These are phyloP conservation scores for Ceratobasidium papillatum DNA, from an alignment of 1,284 basidiomycete species.

Conservation along the genomic window DNA sequence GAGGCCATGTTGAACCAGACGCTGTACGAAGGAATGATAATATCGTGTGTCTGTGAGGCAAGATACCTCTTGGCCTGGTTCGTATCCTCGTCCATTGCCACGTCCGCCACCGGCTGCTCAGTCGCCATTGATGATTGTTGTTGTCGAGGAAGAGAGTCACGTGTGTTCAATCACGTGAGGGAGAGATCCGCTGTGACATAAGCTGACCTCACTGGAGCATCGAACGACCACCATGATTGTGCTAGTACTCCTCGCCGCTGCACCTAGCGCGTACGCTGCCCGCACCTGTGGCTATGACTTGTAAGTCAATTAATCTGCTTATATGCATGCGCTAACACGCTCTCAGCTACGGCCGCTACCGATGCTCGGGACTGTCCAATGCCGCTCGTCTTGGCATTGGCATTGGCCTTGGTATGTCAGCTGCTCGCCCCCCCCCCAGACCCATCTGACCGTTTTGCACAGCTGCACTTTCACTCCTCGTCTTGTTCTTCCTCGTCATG, in stretches of 20 bases:
- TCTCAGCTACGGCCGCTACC: slow-evolving; percentile 41
- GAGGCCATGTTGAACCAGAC: slow-evolving; percentile 98
- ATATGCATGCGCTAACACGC: neutral
- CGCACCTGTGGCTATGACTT: slow-evolving; percentile 38
- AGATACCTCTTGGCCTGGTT: slow-evolving; percentile 93
- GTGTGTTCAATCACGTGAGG: neutral
- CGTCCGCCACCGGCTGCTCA: slow-evolving; percentile 35
- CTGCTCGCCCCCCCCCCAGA: neutral
- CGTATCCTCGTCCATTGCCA: slow-evolving; percentile 39
- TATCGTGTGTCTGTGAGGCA: slow-evolving; percentile 95
- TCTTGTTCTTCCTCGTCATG: neutral
- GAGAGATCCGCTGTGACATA: neutral
- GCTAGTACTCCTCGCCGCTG: slow-evolving; percentile 6
- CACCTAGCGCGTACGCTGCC: slow-evolving; percentile 17
- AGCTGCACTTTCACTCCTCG: slow-evolving; percentile 25
- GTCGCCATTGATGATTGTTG: slow-evolving; percentile 16
- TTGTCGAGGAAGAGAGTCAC: slow-evolving; percentile 18
- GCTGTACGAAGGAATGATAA: slow-evolving; percentile 96
- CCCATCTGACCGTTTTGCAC: neutral
- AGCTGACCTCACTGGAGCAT: slow-evolving; percentile 5
- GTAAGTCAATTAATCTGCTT: neutral
- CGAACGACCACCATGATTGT: slow-evolving; percentile 32
- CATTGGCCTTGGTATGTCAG: slow-evolving; percentile 38
- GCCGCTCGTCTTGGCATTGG: slow-evolving; percentile 43
- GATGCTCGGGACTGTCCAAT: slow-evolving; percentile 41